Base-by-base conservation (phyloP, 768 basidiomycete genomes). In the Phaeolepiota aurea region DNA sequence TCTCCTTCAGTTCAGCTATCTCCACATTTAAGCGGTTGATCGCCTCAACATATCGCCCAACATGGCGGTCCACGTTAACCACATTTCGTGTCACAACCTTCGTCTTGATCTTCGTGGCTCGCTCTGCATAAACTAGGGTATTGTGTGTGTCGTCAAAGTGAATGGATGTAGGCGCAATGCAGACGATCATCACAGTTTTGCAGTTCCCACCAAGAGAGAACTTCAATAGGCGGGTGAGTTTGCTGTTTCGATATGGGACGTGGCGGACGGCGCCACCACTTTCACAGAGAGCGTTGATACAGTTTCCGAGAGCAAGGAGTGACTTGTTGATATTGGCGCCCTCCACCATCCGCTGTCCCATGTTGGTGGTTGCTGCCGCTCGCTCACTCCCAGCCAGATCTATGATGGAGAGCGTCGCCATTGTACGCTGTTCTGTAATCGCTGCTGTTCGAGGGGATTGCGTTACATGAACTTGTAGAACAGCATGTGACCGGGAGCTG, bases 271-370 rank as follows among this genome's bases (percentile, higher is more conserved):
- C 83, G 20, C 86, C 86, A 4, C 89, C 88, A 42, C 89, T 90
- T 60, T 93, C 89, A 65, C 94, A 97, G 37, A 99, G 81, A 4
- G 96, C 93, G 51, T 97, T 97, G 64, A 99, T 98, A 62, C 94
- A 98, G 62, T 96, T 97, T 20, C 92, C 92, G 22, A 99, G 79
- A 4, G 96, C 92, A 41, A 99, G 81, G 15, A 99, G 79, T 20
- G 93, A 97, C 59, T 97, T 94, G 66, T 99, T 99, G 68, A 99
- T 99, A 57, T 98, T 97, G 43, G 94, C 93, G 23, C 96, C 96
- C 58, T 99, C 96, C 25, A 93, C 82, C 87, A 98, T 94, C 14
- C 96, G 83, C 53, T 93, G 87, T 20, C 96, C 96, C 83, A 96
- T 93, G 61, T 99, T 99, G 25, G 76, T 82, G 4, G 94, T 98